Percentiles rank a stretch among this genome's conserved stretches.
These are phyloP conservation scores for Ploettnerulaceae sp. DNA, from an alignment of 2,329 filamentous ascomycete genomes.

Conservation along the genomic window DNA sequence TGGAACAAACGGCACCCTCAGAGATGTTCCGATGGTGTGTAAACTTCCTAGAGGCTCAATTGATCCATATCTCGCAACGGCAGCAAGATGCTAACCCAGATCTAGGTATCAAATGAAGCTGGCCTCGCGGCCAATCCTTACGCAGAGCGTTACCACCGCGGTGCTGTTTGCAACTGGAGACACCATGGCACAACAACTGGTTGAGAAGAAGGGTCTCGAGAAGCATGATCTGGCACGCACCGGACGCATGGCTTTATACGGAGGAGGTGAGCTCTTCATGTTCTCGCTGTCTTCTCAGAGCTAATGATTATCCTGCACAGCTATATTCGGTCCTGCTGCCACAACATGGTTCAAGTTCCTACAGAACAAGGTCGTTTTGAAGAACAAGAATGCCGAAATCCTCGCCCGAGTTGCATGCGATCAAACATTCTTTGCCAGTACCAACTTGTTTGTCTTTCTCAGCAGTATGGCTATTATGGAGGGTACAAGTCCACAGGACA, in stretches of 20 bases:
- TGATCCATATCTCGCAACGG: background rate
- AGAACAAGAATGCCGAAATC: slow-evolving; percentile 54
- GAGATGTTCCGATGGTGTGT: slow-evolving; percentile 34
- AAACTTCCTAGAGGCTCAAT: background rate
- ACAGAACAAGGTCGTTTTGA: slow-evolving; percentile 54
- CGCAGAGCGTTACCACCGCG: slow-evolving; percentile 84
- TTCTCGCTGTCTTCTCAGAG: background rate
- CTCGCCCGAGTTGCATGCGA: slow-evolving; percentile 59
- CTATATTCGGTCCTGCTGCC: slow-evolving; percentile 65
- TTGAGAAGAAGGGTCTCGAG: slow-evolving; percentile 73
- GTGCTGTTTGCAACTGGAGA: slow-evolving; percentile 92
- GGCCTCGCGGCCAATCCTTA: slow-evolving; percentile 77
- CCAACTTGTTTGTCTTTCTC: slow-evolving; percentile 61
- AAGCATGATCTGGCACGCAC: slow-evolving; percentile 72
- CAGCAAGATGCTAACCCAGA: background rate
- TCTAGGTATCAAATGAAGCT: slow-evolving; percentile 81
- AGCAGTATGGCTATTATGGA: slow-evolving; percentile 64
- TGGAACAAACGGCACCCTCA: slow-evolving; percentile 2
- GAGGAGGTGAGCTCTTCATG: slow-evolving; percentile 54
- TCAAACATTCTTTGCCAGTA: slow-evolving; percentile 61
- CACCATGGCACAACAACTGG: slow-evolving; percentile 81
- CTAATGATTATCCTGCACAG: slow-evolving; percentile 34
- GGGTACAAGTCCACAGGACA: slow-evolving; percentile 53
- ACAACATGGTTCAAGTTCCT: slow-evolving; percentile 68
- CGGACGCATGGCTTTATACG: slow-evolving; percentile 74